Conservation (phyloP, 352 stramenopile species). For the Phytophthora ramorum region DNA sequence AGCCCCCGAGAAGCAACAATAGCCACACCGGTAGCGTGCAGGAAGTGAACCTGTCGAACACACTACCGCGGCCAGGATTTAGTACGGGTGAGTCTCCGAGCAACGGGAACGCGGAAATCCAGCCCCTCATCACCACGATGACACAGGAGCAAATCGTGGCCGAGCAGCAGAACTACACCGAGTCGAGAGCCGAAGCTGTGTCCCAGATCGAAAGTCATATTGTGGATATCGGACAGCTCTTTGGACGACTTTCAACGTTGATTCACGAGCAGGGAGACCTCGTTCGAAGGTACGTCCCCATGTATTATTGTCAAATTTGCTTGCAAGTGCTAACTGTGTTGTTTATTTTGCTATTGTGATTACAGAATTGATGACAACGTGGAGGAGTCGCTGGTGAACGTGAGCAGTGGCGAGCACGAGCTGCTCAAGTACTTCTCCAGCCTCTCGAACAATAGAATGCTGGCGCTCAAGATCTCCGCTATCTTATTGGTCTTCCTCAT, state of each 20-base stretch:
- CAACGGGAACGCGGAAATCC: constrained; percentile 58
- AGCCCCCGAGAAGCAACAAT: constrained; percentile 36
- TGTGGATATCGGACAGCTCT: constrained; percentile 87
- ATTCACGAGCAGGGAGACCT: constrained; percentile 87
- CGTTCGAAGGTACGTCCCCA: constrained; percentile 65
- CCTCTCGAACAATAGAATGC: constrained; percentile 88
- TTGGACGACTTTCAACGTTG: constrained; percentile 78
- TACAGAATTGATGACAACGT: constrained; percentile 88
- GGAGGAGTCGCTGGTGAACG: constrained; percentile 78
- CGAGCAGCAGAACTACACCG: constrained; percentile 82
- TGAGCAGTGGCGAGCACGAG: constrained; percentile 81
- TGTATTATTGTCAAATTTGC: not conserved
- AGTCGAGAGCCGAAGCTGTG: constrained; percentile 76
- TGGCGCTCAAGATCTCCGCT: constrained; percentile 85
- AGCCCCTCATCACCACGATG: constrained; percentile 77
- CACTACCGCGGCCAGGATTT: constrained; percentile 61
- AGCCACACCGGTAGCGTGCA: constrained; percentile 37
- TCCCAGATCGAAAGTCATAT: constrained; percentile 90
- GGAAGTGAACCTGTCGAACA: constrained; percentile 54
- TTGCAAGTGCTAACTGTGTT: not conserved
- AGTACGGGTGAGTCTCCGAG: constrained; percentile 11
- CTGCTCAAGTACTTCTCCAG: constrained; percentile 87
- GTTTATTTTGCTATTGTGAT: constrained; percentile 15
- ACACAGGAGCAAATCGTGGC: constrained; percentile 80
- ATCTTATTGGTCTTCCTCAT: constrained; percentile 91